Evolutionary conservation across 2,329 filamentous ascomycete genomes (phyloP), one percentile per base, ranked within the genome.

Genomic region (Penicillium sp.): DNA sequence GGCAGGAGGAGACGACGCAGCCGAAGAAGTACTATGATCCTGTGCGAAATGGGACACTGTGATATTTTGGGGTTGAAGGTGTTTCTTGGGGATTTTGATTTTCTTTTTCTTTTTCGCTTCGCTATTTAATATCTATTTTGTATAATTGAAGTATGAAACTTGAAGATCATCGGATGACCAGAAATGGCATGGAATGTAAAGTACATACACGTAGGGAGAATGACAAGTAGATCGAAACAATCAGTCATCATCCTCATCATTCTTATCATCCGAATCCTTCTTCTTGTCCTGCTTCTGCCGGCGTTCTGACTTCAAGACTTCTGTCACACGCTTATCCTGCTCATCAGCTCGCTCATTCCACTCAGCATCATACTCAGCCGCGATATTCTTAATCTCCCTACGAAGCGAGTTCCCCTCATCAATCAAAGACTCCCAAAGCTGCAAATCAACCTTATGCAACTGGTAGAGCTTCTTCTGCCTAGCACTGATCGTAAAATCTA

Each of bases 361-460:
- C 51, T 93, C 90, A 8, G 93, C 90, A 66, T 96, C 91, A 72
- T 96, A 96, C 75, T 96, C 91, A 35, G 87, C 84, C 0, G 93
- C 91, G 9, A 96, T 84, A 17, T 82, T 82, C 75, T 89, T 89
- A 73, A 97, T 89, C 75, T 97, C 93, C 62, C 82, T 83, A 6
- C 92, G 79, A 62, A 96, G 74, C 2, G 82, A 77, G 70, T 96
- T 96, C 0, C 87, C 90, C 61, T 96, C 91, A 48, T 92, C 86
- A 3, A 96, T 85, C 33, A 96, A 70, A 4, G 81, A 78, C 67
- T 96, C 90, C 93, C 93, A 97, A 60, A 83, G 84, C 36, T 82
- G 79, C 23, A 90, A 72, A 68, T 96, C 88, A 64, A 97, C 91
- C 0, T 90, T 90, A 12, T 86, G 85, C 43, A 82, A 78, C 64